Evolutionary conservation across 192 early-diverging fungal genomes (phyloP), one percentile per base, ranked within the genome.

Genomic region (Phycomyces blakesleeanus): DNA sequence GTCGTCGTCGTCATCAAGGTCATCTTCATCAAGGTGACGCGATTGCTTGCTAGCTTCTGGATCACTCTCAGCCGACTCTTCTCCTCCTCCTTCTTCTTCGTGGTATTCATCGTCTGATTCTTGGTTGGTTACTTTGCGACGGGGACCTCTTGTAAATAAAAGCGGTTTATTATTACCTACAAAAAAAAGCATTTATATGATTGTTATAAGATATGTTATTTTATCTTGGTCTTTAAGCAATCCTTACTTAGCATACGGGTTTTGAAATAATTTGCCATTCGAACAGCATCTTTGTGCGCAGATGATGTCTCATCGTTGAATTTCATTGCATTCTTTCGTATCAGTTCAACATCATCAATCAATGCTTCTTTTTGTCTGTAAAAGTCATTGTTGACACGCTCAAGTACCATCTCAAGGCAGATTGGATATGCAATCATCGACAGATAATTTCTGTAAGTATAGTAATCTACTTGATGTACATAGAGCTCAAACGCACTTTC

Each of bases 371-470:
- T 20, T 14, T 80, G 77, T 27, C 89, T 74, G 66, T 91, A 91
- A 65, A 79, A 90, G 18, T 75, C 68, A 57, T 71, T 83, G 1
- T 67, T 55, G 8, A 90, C 50, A 16, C 90, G 76, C 22, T 84
- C 76, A 16, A 69, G 63, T 11, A 91, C 76, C 9, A 85, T 73
- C 34, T 85, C 78, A 34, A 91, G 57, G 37, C 87, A 89, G 41
- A 90, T 87, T 0, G 90, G 90, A 24, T 91, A 91, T 0, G 90
- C 83, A 12, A 91, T 69, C 27, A 76, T 61, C 20, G 79, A 59
- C 38, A 86, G 69, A 71, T 91, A 91, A 27, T 83, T 77, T 0
- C 85, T 80, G 27, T 89, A 87, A 8, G 74, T 78, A 44, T 63
- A 70, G 52, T 76, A 85, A 59, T 88, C 83, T 8, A 91, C 89